Conservation (phyloP, 1,284 basidiomycete genomes). For the Cryptococcus sp. region DNA sequence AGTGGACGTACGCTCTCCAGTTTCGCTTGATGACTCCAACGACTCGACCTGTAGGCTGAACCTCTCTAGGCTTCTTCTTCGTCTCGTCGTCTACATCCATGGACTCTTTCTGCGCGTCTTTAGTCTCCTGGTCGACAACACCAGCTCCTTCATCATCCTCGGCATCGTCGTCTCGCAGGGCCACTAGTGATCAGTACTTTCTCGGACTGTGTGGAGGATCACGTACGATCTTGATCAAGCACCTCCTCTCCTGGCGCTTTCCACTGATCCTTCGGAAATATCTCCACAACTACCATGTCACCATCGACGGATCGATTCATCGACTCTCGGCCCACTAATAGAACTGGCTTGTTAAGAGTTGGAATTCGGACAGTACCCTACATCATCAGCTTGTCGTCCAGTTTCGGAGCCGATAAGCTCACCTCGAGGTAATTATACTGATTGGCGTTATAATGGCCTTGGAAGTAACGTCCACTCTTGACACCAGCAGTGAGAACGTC, state of each 20-base stretch:
- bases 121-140: constrained; percentile 36
- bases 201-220: not conserved
- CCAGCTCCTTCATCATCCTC: constrained; percentile 59
- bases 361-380: constrained; percentile 77
- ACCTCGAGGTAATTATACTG: constrained; percentile 95
- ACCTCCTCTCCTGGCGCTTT: constrained; percentile 89
- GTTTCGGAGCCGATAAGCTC: constrained; percentile 15
- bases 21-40: constrained; percentile 92
- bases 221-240: constrained; percentile 79
- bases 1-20: constrained; percentile 74
- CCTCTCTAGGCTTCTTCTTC: constrained; percentile 48
- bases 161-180: constrained; percentile 83
- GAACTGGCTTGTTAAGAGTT: constrained; percentile 68
- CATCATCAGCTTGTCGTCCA: not conserved
- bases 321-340: constrained; percentile 82
- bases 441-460: constrained; percentile 94
- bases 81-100: constrained; percentile 43
- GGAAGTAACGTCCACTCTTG: constrained; percentile 75
- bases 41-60: constrained; percentile 80
- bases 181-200: constrained; percentile 53
- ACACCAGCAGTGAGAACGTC: constrained; percentile 74
- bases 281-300: constrained; percentile 85
- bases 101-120: constrained; percentile 36
- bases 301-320: constrained; percentile 97
- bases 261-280: constrained; percentile 87